Evolutionary conservation across 2,329 filamentous ascomycete genomes (phyloP), one percentile per base, ranked within the genome.

Genomic region (Colletotrichum destructivum): DNA sequence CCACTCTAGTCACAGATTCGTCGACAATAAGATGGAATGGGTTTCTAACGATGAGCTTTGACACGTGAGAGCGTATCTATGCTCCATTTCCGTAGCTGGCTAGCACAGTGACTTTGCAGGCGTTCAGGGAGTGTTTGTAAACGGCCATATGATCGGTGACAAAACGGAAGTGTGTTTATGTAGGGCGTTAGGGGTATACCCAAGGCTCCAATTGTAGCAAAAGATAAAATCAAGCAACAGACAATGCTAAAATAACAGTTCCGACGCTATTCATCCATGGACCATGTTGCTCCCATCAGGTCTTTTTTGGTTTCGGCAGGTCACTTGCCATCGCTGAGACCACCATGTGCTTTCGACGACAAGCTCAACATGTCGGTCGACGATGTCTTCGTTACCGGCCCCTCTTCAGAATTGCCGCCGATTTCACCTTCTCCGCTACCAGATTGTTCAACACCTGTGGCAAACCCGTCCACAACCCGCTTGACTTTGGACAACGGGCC

Each of bases 1-100:
- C 21, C 4, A 1, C 18, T 47, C 4, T 47, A 86, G 85, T 4
- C 81, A 87, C 66, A 75, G 79, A 11, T 87, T 86, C 62, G 78
- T 85, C 26, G 77, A 83, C 16, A 73, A 78, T 12, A 77, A 79
- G 62, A 80, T 82, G 77, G 77, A 79, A 69, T 83, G 81, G 82
- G 54, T 73, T 18, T 54, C 72, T 6, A 51, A 35, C 13, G 56
- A 69, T 1, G 60, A 72, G n/a, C 69, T 72, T 18, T 72, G 60
- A 72, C 11, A 2, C 13, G n/a, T 2, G 12, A 46, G 15, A 13
- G 4, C 1, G 2, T 2, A 31, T 7, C 13, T 16, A 18, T 57
- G 38, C 54, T 56, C 12, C 23, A 60, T n/a, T 42, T 13, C 18
- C 26, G 35, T 21, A 15, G 21, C 21, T 16, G 15, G 21, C 21